phyloP scores from a whole-genome alignment of 139 green algal genomes.

The Chlamydomonas asymmetrica region DNA sequence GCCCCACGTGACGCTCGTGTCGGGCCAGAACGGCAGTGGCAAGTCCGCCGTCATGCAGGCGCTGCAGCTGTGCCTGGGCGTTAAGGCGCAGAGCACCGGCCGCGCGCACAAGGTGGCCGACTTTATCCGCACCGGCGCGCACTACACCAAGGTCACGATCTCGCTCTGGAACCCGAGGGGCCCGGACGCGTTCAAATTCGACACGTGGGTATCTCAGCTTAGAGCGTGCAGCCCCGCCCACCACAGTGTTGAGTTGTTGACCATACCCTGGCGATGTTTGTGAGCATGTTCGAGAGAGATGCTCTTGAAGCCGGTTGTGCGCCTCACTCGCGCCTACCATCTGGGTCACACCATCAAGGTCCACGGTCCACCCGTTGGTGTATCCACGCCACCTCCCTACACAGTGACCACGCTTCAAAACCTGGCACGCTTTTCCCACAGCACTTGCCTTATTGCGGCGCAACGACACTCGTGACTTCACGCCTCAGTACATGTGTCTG shows the following conservation, averaged over 20 bases:
- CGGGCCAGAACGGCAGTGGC: slow-evolving; percentile 72
- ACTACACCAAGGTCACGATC: slow-evolving; percentile 40
- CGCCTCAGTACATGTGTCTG: too few species aligned
- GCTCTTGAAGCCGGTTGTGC: neutral
- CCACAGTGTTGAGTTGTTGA: neutral
- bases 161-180: slow-evolving; percentile 76
- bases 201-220: slow-evolving; percentile 35
- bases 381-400: too few species aligned
- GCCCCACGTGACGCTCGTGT: slow-evolving; percentile 72
- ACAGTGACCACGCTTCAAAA: too few species aligned
- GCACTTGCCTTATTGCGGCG: too few species aligned
- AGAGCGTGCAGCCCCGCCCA: too few species aligned
- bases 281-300: neutral
- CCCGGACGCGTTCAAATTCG: slow-evolving; percentile 60
- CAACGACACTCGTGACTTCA: too few species aligned
- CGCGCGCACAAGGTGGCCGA: slow-evolving; percentile 32
- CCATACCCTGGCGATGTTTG: neutral
- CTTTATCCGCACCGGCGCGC: slow-evolving; percentile 9
- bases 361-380: neutral
- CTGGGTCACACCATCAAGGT: neutral
- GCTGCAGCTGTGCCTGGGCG: slow-evolving; percentile 75
- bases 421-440: too few species aligned
- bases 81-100: slow-evolving; percentile 58
- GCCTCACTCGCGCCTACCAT: too few species aligned
- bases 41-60: slow-evolving; percentile 73